phyloP scores from a whole-genome alignment of 495 filamentous ascomycete species.

The Annulohypoxylon moriforme region DNA sequence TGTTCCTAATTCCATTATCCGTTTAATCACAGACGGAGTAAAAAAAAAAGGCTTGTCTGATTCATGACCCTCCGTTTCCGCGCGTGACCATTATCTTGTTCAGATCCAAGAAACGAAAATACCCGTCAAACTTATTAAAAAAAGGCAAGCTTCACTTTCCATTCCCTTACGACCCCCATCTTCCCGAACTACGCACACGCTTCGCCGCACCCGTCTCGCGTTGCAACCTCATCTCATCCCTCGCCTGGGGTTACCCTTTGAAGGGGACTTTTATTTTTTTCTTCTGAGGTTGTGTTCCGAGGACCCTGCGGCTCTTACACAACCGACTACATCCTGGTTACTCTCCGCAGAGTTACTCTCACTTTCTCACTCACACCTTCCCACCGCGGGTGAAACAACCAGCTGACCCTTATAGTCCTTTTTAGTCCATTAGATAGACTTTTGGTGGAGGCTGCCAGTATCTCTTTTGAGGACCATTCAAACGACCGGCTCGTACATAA shows the following conservation, averaged over 20 bases:
- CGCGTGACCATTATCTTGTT: slow-evolving; percentile 32
- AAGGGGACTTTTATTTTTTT: slow-evolving; percentile 5
- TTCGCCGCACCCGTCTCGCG: slow-evolving; percentile 17
- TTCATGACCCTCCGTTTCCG: slow-evolving; percentile 14
- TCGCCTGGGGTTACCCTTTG: slow-evolving; percentile 29
- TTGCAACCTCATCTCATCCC: slow-evolving; percentile 18
- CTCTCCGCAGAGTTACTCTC: slow-evolving; percentile 21
- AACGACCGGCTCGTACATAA: slow-evolving; percentile 35
- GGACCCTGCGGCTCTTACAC: slow-evolving; percentile 42
- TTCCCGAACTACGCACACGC: background rate
- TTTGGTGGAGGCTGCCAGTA: slow-evolving; percentile 14
- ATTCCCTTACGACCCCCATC: background rate
- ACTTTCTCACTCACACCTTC: slow-evolving; percentile 24
- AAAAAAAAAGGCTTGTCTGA: slow-evolving; percentile 7
- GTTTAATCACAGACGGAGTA: slow-evolving; percentile 28
- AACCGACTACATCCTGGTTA: slow-evolving; percentile 26
- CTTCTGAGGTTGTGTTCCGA: slow-evolving; percentile 6
- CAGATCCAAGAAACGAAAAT: slow-evolving; percentile 20
- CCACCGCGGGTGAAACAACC: slow-evolving; percentile 15
- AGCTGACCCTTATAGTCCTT: slow-evolving; percentile 30
- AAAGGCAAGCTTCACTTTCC: slow-evolving; percentile 35
- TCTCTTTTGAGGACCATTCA: slow-evolving; percentile 25
- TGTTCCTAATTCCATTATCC: slow-evolving; percentile 36
- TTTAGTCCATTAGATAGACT: slow-evolving; percentile 33
- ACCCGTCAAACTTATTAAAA: slow-evolving; percentile 16